Evolutionary conservation across 805 yeast genomes (phyloP), one percentile per base, ranked within the genome.

Genomic region (Debaryomyces maramus): DNA sequence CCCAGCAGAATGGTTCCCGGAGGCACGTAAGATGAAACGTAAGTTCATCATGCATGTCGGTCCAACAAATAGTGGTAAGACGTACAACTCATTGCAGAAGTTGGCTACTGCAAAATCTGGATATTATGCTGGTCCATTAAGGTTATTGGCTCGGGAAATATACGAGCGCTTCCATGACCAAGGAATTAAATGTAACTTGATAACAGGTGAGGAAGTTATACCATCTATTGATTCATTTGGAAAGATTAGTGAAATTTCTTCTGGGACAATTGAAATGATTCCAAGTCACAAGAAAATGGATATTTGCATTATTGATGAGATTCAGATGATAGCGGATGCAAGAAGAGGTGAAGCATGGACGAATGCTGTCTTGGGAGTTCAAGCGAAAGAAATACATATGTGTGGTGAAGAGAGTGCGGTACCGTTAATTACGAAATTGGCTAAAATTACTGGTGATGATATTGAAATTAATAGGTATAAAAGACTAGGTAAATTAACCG

Each of bases 11-110:
- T 85, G 95, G 89, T 93, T 73, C 53, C 96, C 98, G 0, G 80
- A 73, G 32, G 95, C 99, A 0, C 71, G 98, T 28, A 77, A 80
- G 46, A 70, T 88, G 67, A 81, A 80, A 47, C 70, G 99, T 28
- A 82, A 84, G 36, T 73, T 93, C 35, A 75, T 85, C n/a, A 77
- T 93, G 81, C 99, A 93, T 58, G 87, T 93, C 8, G 99, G 99
- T 0, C 99, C 99, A 1, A 93, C 99, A 0, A 93, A 93, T 59
- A 83, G 93, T 49, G 99, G 99, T 9, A 93, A 93, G 55, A 93
- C 98, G 0, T 86, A 87, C 56, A 75, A 78, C 34, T 96, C 98
- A 0, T 65, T 93, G 33, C 72, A 84, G 51, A 73, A 80, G 40
- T 70, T 93, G 35, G 81, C 81, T 50, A 53, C 61, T 15, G 80